These are phyloP conservation scores for Daldinia decipiens DNA, from an alignment of 495 filamentous ascomycete genomes.

Conservation along the genomic window DNA sequence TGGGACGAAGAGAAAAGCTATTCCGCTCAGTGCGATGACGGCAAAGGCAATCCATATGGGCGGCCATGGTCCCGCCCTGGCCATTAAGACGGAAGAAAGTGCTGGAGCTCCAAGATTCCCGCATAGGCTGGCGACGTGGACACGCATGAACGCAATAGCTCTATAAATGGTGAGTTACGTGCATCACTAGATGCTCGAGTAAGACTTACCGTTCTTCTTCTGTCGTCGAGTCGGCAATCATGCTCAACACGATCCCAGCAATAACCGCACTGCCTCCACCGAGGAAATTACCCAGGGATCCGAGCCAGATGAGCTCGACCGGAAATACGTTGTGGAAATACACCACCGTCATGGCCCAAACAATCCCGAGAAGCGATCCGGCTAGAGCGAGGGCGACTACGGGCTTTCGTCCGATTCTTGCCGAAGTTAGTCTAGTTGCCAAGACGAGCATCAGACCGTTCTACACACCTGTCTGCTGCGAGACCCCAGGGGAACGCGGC, in stretches of 20 bases:
- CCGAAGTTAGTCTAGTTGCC: constrained; percentile 50
- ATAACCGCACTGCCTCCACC: constrained; percentile 65
- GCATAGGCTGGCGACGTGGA: constrained; percentile 45
- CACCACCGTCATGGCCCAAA: constrained; percentile 52
- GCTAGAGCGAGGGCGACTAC: constrained; percentile 49
- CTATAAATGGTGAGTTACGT: constrained; percentile 59
- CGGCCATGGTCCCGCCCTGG: constrained; percentile 62
- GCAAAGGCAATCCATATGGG: constrained; percentile 57
- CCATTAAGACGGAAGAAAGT: constrained; percentile 65
- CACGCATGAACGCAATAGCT: constrained; percentile 53
- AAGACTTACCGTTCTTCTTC: constrained; percentile 58
- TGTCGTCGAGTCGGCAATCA: constrained; percentile 66
- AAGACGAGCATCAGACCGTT: constrained; percentile 25
- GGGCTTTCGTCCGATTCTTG: constrained; percentile 58
- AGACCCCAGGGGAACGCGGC: constrained; percentile 46
- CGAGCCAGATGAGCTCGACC: constrained; percentile 63
- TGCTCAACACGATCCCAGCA: constrained; percentile 63
- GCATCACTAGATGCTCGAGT: constrained; percentile 36
- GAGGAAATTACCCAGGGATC: constrained; percentile 59
- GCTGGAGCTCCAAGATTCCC: constrained; percentile 61
- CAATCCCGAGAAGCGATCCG: constrained; percentile 49
- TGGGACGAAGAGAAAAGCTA: constrained; percentile 54
- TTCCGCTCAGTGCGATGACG: constrained; percentile 36
- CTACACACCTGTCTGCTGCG: constrained; percentile 44
- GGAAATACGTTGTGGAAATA: constrained; percentile 57